Evolutionary conservation across 2,329 filamentous ascomycete species (phyloP).

Genomic region (Epicoccum sorghinum): DNA sequence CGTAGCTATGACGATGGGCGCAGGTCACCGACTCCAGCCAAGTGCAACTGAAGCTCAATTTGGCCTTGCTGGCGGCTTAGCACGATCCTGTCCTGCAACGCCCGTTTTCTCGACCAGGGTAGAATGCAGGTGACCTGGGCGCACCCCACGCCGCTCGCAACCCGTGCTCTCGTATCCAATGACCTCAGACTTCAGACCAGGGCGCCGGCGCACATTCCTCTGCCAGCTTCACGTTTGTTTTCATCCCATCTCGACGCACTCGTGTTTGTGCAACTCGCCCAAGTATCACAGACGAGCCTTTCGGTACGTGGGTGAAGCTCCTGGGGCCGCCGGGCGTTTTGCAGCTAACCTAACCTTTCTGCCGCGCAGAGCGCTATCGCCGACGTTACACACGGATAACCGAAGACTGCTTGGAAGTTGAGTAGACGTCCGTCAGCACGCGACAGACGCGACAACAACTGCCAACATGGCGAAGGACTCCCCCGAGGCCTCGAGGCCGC

Average conservation of each 20-base stretch:
- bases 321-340: constrained; percentile 2
- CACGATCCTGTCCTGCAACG: constrained; percentile 6
- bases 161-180: constrained; percentile 9
- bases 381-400: constrained; percentile 32
- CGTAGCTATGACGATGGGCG: constrained; percentile 22
- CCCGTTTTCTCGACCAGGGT: constrained; percentile 17
- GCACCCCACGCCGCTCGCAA: constrained; percentile 3
- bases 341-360: constrained; percentile 1
- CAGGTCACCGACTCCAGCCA: constrained; percentile 16
- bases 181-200: constrained; percentile 9
- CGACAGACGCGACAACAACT: constrained; percentile 5
- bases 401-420: constrained; percentile 16
- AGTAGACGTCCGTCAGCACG: constrained; percentile 9
- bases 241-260: constrained; percentile 9
- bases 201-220: constrained; percentile 10
- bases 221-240: constrained; percentile 10
- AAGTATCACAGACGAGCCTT: constrained; percentile 6
- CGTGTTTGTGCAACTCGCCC: constrained; percentile 5
- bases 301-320: constrained; percentile 10
- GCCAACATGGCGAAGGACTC: constrained; percentile 9
- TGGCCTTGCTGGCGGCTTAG: constrained; percentile 25
- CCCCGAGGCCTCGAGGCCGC: constrained; percentile 32
- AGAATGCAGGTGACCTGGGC: constrained; percentile 8
- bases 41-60: constrained; percentile 11
- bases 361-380: constrained; percentile 15